Evolutionary conservation across 2,329 filamentous ascomycete species (phyloP), one percentile per base, ranked within the genome.

Genomic region (Ophiocordyceps camponoti-saundersi): DNA sequence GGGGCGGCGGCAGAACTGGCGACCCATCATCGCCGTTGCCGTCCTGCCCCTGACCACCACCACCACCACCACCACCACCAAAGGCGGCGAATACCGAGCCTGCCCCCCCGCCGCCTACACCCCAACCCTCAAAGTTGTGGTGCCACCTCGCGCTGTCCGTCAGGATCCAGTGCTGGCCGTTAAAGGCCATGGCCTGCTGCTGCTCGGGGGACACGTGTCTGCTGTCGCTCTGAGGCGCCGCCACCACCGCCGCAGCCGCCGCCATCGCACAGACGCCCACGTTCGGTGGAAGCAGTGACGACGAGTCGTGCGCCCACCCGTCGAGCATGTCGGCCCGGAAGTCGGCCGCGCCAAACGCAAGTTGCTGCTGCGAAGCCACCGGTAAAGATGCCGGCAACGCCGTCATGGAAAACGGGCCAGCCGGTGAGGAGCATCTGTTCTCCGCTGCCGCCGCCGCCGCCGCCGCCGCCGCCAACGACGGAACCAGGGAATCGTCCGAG

Each of bases 91-190:
- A 63, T 8, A 59, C 50, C 13, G 54, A 52, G 11, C 50, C 54
- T 22, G 55, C 51, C 34, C 53, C 55, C 26, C 61, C 57, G 47
- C 53, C 55, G 26, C 61, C 57, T 47, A 68, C 57, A 32, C 66
- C 68, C 74, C 74, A 78, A 3, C 65, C 59, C 47, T 75, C 68
- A 53, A 77, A 78, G 49, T 73, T 69, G 47, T 75, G 71, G 48
- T 77, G 72, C 72, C 73, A 77, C 49, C 66, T 72, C 23, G 70
- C 72, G 18, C 73, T 69, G 49, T 78, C 75, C 46, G 68, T 75
- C 20, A 78, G 57, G 52, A 76, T 73, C 71, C 72, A 79, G 39
- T 77, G 71, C 50, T 73, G 69, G 10, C 68, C 68, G 49, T 76
- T 73, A 42, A 77, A 60, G 6, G 61, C 60, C 50, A 56, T 48